Conservation (phyloP, 257 asterid genomes). For the Avicennia marina region DNA sequence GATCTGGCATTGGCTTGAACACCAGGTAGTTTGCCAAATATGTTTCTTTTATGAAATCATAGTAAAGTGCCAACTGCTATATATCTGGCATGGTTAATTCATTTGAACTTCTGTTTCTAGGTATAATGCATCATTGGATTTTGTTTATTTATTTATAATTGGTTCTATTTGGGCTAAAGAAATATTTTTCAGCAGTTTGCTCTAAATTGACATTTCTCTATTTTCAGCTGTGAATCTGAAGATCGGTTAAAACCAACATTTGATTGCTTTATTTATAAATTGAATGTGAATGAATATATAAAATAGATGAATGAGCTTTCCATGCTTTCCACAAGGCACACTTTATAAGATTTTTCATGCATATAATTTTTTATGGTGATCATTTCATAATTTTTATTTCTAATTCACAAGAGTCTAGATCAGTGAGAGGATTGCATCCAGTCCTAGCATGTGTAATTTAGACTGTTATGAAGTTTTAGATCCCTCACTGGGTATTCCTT, state of each 20-base stretch:
- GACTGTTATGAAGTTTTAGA: not conserved
- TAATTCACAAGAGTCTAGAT: no score
- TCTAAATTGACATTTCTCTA: not conserved
- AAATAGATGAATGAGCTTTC: not conserved
- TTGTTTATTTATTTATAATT: no score
- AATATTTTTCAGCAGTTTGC: not conserved
- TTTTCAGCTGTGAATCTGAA: no score
- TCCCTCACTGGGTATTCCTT: no score
- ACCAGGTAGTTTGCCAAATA: conserved; percentile 54
- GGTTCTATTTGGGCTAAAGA: not conserved
- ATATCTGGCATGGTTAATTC: conserved; percentile 8
- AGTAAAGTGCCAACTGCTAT: conserved; percentile 4
- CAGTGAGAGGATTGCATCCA: no score
- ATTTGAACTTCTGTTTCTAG: not conserved
- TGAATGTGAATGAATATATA: not conserved
- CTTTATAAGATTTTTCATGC: no score
- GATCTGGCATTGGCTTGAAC: conserved; percentile 89
- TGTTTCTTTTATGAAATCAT: not conserved
- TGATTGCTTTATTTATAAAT: not conserved
- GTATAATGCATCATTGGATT: no score
- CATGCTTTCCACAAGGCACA: no score
- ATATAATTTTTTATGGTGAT: no score
- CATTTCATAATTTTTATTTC: no score
- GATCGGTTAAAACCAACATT: not conserved
- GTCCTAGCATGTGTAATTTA: no score